These are phyloP conservation scores for Helicostylum pulchrum DNA, from an alignment of 192 early-diverging fungal species.

Conservation along the genomic window DNA sequence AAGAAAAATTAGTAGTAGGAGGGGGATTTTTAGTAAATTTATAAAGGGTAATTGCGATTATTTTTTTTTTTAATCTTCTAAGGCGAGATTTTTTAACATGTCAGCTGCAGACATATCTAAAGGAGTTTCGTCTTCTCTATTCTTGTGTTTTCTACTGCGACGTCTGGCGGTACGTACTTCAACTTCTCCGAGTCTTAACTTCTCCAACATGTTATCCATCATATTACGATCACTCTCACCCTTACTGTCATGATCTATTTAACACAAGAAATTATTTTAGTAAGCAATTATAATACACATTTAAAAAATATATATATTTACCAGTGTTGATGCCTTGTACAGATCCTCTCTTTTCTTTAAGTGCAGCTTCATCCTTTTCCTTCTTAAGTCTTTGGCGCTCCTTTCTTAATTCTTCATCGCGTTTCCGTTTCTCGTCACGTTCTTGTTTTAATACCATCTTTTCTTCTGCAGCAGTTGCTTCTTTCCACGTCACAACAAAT, in stretches of 20 bases:
- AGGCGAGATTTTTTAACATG: slow-evolving; percentile 3
- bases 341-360: slow-evolving; percentile 17
- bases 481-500: slow-evolving; percentile 64
- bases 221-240: slow-evolving; percentile 59
- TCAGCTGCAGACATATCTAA: not conserved
- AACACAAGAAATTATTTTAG: not conserved
- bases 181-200: slow-evolving; percentile 62
- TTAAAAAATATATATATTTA: not conserved
- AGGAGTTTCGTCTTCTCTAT: not conserved
- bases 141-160: slow-evolving; percentile 7
- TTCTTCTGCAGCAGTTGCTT: slow-evolving; percentile 20
- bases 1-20: too few species aligned
- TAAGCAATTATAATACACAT: not conserved
- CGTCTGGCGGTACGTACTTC: slow-evolving; percentile 36
- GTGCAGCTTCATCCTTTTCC: not conserved
- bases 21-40: too few species aligned
- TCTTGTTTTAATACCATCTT: slow-evolving; percentile 38
- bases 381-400: slow-evolving; percentile 13
- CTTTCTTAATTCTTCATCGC: slow-evolving; percentile 26
- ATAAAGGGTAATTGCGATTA: too few species aligned
- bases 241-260: slow-evolving; percentile 9
- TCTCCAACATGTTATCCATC: slow-evolving; percentile 73
- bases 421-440: slow-evolving; percentile 33
- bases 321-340: slow-evolving; percentile 36
- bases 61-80: not conserved